Evolutionary conservation across 257 asterid genomes (phyloP).

Genomic region (Rubia yunnanensis): DNA sequence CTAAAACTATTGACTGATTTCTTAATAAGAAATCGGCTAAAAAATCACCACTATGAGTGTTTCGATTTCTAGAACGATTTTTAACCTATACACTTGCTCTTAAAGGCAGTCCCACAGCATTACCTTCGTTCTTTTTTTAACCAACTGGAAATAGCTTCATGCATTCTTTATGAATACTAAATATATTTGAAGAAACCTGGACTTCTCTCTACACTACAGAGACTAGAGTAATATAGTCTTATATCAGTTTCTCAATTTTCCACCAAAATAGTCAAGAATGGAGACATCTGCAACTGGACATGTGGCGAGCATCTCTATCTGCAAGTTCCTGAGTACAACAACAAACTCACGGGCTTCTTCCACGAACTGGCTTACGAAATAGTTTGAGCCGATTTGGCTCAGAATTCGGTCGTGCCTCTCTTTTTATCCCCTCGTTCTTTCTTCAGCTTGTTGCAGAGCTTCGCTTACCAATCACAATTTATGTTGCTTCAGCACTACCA

Average conservation of each 20-base stretch:
- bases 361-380: slow-evolving; percentile 26
- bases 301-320: slow-evolving; percentile 19
- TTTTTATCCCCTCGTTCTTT: slow-evolving; percentile 18
- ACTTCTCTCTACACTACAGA: too few species aligned
- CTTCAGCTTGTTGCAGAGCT: slow-evolving; percentile 32
- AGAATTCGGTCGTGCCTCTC: slow-evolving; percentile 42
- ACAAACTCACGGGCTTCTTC: slow-evolving; percentile 28
- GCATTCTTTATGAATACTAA: too few species aligned
- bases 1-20: too few species aligned
- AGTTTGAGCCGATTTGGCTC: slow-evolving; percentile 32
- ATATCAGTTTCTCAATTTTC: slow-evolving; percentile 9
- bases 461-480: slow-evolving; percentile 22
- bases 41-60: too few species aligned
- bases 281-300: slow-evolving; percentile 16
- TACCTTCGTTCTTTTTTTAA: too few species aligned
- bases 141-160: too few species aligned
- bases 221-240: background rate
- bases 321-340: slow-evolving; percentile 23
- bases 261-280: slow-evolving; percentile 7
- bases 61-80: too few species aligned
- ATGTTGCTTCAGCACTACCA: slow-evolving; percentile 7
- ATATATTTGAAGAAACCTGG: too few species aligned
- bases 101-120: too few species aligned
- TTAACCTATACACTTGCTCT: too few species aligned
- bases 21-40: too few species aligned